Conservation (phyloP, 257 asterid genomes). For the Solanum megistacrolobum region DNA sequence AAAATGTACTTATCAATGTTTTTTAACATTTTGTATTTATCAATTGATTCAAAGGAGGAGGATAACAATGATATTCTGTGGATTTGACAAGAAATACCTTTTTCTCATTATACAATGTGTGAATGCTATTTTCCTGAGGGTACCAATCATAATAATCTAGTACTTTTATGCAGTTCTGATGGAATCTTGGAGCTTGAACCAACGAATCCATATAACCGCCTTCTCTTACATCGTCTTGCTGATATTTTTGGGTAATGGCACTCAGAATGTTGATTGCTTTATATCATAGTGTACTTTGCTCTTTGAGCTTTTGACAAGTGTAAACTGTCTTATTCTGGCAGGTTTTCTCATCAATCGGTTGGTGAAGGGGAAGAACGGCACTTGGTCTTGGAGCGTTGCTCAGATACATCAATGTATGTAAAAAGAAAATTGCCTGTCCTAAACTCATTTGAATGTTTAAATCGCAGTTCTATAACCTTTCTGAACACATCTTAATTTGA, state of each 20-base stretch:
- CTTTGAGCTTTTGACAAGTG: neutral
- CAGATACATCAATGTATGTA: slow-evolving; percentile 73
- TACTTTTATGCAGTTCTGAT: slow-evolving; percentile 42
- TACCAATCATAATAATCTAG: neutral
- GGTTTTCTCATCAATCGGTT: slow-evolving; percentile 86
- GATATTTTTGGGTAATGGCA: slow-evolving; percentile 67
- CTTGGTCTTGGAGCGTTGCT: slow-evolving; percentile 72
- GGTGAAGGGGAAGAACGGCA: slow-evolving; percentile 89
- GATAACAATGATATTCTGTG: neutral
- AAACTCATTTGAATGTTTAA: neutral
- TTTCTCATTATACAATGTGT: neutral
- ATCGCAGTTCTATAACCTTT: neutral
- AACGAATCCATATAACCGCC: slow-evolving; percentile 69
- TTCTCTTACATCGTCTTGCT: slow-evolving; percentile 86
- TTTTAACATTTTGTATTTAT: neutral
- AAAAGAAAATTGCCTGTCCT: slow-evolving; percentile 1
- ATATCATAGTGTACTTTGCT: neutral
- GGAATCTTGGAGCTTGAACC: slow-evolving; percentile 78
- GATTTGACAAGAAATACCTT: neutral
- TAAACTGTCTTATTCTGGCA: slow-evolving; percentile 20
- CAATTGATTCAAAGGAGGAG: neutral
- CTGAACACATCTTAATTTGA: neutral
- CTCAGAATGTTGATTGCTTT: neutral
- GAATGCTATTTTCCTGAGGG: neutral
- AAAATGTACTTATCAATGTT: neutral